phyloP scores from a whole-genome alignment of 1,284 basidiomycete genomes.

The Boletus sp. region DNA sequence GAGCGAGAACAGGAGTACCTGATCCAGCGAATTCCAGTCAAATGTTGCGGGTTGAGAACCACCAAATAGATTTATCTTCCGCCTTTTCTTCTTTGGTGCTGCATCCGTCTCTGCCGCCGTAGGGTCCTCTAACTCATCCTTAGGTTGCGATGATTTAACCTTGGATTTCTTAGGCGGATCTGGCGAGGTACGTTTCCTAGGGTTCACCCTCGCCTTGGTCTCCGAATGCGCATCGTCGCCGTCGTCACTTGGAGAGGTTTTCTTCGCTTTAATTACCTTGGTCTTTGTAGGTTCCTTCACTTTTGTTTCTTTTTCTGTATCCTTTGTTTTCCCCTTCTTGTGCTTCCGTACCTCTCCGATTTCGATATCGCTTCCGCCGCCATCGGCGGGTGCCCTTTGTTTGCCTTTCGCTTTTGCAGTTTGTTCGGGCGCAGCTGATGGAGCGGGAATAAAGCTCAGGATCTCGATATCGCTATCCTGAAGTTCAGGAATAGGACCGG shows the following conservation, averaged over 20 bases:
- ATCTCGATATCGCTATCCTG: slow-evolving; percentile 35
- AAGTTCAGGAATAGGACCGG: slow-evolving; percentile 17
- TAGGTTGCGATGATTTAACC: slow-evolving; percentile 14
- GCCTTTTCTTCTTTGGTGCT: slow-evolving; percentile 53
- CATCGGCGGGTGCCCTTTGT: slow-evolving; percentile 17
- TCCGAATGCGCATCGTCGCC: slow-evolving; percentile 17
- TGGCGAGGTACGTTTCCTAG: slow-evolving; percentile 23
- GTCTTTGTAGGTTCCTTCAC: slow-evolving; percentile 24
- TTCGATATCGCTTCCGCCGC: slow-evolving; percentile 9
- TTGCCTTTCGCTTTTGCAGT: slow-evolving; percentile 31
- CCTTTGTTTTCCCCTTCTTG: slow-evolving; percentile 28
- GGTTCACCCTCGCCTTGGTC: slow-evolving; percentile 19
- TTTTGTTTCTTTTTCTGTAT: slow-evolving; percentile 31
- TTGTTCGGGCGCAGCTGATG: slow-evolving; percentile 10
- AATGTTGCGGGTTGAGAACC: slow-evolving; percentile 41
- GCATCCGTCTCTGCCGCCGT: slow-evolving; percentile 24
- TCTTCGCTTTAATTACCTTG: slow-evolving; percentile 25
- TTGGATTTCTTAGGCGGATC: slow-evolving; percentile 22
- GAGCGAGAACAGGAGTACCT: slow-evolving; percentile 32
- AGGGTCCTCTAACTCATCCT: slow-evolving; percentile 13
- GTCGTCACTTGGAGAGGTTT: slow-evolving; percentile 18
- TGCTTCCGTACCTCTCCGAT: slow-evolving; percentile 9
- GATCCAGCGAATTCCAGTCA: slow-evolving; percentile 38
- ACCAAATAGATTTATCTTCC: slow-evolving; percentile 59
- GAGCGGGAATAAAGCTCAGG: slow-evolving; percentile 9